Percentiles rank a stretch among this genome's conserved stretches.
phyloP scores from a whole-genome alignment of 2,329 filamentous ascomycete species.

The Penicillium sp. region DNA sequence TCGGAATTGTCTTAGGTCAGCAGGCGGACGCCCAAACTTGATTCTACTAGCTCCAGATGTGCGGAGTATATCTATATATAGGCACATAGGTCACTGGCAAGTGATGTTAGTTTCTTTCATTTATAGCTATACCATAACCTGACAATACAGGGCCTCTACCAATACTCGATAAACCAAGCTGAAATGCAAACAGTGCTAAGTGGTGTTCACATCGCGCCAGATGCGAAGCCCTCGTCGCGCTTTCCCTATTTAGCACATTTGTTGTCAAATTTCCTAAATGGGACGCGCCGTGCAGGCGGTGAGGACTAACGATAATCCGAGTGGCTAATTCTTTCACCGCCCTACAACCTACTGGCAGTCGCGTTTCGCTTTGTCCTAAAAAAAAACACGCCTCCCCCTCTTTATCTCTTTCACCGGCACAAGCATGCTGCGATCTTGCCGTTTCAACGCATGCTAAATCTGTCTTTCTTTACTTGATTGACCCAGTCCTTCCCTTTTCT shows the following conservation, averaged over 20 bases:
- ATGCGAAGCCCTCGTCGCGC: background rate
- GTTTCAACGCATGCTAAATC: background rate
- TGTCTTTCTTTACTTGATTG: background rate
- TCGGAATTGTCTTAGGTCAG: too few species aligned
- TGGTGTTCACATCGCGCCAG: background rate
- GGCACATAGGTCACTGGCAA: too few species aligned
- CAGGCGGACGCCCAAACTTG: too few species aligned
- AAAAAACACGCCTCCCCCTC: conserved; percentile 20
- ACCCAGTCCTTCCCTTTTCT: conserved; percentile 7
- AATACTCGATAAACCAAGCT: background rate
- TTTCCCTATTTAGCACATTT: conserved; percentile 20
- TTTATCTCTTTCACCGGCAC: conserved; percentile 7
- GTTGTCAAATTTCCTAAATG: conserved; percentile 33
- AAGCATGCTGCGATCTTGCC: conserved; percentile 12
- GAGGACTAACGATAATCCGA: conserved; percentile 30
- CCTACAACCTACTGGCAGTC: conserved; percentile 13
- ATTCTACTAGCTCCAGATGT: too few species aligned
- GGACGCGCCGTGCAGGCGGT: conserved; percentile 15
- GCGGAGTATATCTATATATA: too few species aligned
- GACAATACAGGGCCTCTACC: too few species aligned
- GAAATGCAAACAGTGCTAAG: background rate
- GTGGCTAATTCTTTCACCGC: conserved; percentile 22
- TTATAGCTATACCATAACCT: too few species aligned
- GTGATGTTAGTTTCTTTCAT: too few species aligned
- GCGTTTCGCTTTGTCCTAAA: conserved; percentile 27